Conservation (phyloP, 345 rosid species). For the Hypericum perforatum region DNA sequence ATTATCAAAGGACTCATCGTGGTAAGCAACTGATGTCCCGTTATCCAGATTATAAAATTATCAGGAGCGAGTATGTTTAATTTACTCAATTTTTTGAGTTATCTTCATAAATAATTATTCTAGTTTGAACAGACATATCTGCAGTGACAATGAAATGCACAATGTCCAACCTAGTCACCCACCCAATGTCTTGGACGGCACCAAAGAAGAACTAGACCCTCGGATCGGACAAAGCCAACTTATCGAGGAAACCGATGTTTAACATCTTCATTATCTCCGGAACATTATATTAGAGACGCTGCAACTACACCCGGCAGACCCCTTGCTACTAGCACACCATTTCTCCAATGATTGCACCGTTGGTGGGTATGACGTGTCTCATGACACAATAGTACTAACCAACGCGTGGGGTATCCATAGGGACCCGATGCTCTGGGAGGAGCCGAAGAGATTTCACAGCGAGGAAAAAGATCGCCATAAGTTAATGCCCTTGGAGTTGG, state of each 20-base stretch:
- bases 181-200: slow-evolving; percentile 26
- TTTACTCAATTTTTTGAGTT: background rate
- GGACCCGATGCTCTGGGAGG: slow-evolving; percentile 36
- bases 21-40: slow-evolving; percentile 13
- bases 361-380: slow-evolving; percentile 36
- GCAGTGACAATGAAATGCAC: slow-evolving; percentile 49
- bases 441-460: slow-evolving; percentile 39
- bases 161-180: slow-evolving; percentile 33
- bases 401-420: slow-evolving; percentile 52
- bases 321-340: slow-evolving; percentile 38
- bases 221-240: slow-evolving; percentile 26
- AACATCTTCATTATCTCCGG: slow-evolving; percentile 28
- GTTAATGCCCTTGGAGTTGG: slow-evolving; percentile 9
- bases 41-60: no score
- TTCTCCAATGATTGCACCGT: slow-evolving; percentile 30
- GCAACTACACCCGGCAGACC: slow-evolving; percentile 33
- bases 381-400: slow-evolving; percentile 30
- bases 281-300: slow-evolving; percentile 30
- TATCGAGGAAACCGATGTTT: slow-evolving; percentile 30
- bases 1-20: slow-evolving; percentile 42
- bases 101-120: slow-evolving; percentile 16
- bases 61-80: no score
- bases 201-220: slow-evolving; percentile 22
- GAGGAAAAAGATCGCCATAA: slow-evolving; percentile 10
- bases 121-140: slow-evolving; percentile 42